A percentile compares a stretch with the other conserved stretches of the same genome.
These are phyloP conservation scores for Pestalotiopsis sp. DNA, from an alignment of 2,329 filamentous ascomycete genomes.

Conservation along the genomic window DNA sequence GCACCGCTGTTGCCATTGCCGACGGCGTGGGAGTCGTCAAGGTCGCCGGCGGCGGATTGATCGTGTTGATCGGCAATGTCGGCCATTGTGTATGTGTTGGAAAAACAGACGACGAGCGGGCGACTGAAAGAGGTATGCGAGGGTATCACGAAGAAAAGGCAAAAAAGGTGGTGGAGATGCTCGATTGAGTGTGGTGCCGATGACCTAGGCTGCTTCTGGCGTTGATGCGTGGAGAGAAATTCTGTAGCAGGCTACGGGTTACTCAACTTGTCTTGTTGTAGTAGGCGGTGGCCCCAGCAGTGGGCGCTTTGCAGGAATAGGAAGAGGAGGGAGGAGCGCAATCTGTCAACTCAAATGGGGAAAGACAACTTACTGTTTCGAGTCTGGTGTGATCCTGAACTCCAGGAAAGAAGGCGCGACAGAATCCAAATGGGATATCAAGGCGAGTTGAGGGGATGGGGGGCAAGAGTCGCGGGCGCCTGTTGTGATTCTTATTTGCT, in stretches of 20 bases:
- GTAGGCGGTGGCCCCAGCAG: slow-evolving; percentile 17
- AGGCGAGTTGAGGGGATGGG: slow-evolving; percentile 14
- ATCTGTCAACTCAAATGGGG: slow-evolving; percentile 39
- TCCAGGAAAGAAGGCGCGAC: slow-evolving; percentile 51
- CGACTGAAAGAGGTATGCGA: slow-evolving; percentile 15
- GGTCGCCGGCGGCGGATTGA: slow-evolving; percentile 73
- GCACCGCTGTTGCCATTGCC: slow-evolving; percentile 72
- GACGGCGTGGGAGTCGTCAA: slow-evolving; percentile 71
- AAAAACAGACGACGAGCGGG: background rate
- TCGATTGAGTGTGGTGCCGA: slow-evolving; percentile 68
- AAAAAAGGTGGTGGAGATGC: slow-evolving; percentile 63
- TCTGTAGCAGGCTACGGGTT: slow-evolving; percentile 46
- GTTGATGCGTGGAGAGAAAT: slow-evolving; percentile 50
- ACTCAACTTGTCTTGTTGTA: slow-evolving; percentile 34
- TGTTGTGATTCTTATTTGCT: slow-evolving; percentile 38
- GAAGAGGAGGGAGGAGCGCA: slow-evolving; percentile 39
- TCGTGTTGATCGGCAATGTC: slow-evolving; percentile 80
- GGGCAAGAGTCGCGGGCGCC: background rate
- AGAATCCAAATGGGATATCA: slow-evolving; percentile 30
- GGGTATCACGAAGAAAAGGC: slow-evolving; percentile 55
- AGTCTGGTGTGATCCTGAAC: slow-evolving; percentile 45
- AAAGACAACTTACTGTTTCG: slow-evolving; percentile 44
- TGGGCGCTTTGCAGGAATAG: slow-evolving; percentile 35
- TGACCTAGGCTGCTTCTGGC: slow-evolving; percentile 69
- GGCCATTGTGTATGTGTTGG: slow-evolving; percentile 60